A percentile compares a stretch with the other conserved stretches of the same genome.
phyloP scores from a whole-genome alignment of 257 asterid species.

The Leptodermis oblonga region DNA sequence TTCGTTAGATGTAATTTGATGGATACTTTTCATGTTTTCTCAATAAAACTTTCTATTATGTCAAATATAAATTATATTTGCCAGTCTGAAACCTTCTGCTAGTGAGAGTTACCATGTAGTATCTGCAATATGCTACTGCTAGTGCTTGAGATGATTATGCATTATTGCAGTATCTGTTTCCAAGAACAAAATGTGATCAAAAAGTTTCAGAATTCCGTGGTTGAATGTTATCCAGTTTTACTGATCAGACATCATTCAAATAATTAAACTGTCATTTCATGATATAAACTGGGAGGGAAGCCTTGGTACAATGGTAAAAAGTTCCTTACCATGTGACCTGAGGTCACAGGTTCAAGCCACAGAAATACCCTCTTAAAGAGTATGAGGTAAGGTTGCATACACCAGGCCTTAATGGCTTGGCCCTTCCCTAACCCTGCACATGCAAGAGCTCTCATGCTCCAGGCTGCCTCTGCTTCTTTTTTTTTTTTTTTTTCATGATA shows the following conservation, averaged over 20 bases:
- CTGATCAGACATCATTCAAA: neutral
- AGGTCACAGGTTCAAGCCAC: too few relatives aligned
- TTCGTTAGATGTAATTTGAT: neutral
- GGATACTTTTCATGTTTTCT: neutral
- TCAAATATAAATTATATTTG: neutral
- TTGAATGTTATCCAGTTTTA: neutral
- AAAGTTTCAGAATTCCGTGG: neutral
- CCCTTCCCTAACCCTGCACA: too few relatives aligned
- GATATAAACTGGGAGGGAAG: too few relatives aligned
- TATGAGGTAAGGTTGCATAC: too few relatives aligned
- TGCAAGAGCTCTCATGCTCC: too few relatives aligned
- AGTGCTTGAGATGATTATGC: neutral
- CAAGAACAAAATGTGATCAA: neutral
- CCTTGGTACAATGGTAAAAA: too few relatives aligned
- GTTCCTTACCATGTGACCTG: too few relatives aligned
- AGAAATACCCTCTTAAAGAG: too few relatives aligned
- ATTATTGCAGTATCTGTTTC: neutral
- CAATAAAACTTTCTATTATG: neutral
- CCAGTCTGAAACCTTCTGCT: neutral
- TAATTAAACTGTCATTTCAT: neutral
- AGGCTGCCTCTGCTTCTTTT: too few relatives aligned
- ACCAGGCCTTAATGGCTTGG: too few relatives aligned
- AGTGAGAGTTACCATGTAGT: neutral
- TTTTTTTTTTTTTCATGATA: too few relatives aligned
- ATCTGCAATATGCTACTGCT: too few relatives aligned